Evolutionary conservation across 345 rosid species (phyloP), one percentile per base, ranked within the genome.

Genomic region (Aquilaria malaccensis): DNA sequence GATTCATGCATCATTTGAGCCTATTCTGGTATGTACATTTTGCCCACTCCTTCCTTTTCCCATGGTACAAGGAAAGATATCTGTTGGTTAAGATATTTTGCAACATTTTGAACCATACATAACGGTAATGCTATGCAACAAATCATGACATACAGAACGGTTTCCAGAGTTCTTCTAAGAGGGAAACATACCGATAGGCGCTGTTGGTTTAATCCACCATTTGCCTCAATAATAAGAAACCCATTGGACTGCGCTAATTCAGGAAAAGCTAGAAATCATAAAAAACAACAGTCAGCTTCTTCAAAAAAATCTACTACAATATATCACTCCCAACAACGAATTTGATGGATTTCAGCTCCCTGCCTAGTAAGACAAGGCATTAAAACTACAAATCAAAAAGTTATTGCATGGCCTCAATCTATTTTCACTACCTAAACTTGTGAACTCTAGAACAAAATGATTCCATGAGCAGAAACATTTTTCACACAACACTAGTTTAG

Each of bases 131-230:
- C 22, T 22, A 22, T 22, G 22, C 22, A 22, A 37, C 43, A 37
- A 37, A 37, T 37, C 43, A 37, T 7, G 43, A 37, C 43, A 37
- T 0, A 22, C 22, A 22, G 22, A 22, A 22, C 22, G 22, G 22
- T 22, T 22, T 22, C 22, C 22, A 22, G 22, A 22, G 22, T 15
- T 52, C 56, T 48, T 45, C 49, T 37, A 31, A 51, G 50, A 57
- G 58, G 3, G 48, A 62, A 70, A 80, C 96, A 61, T 83, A 93
- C 99, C 73, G 99, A 93, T 66, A 90, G 72, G 65, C 99, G 97
- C 73, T 90, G 99, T 76, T 93, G 99, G 75, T 90, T 93, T 79
- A 93, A 76, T 47, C 99, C 99, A 10, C 97, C 97, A 74, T 90
- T 90, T 2, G 99, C 99, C 80, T 94, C 99, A 52, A 94, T 79